Evolutionary conservation across 768 basidiomycete species (phyloP), one percentile per base, ranked within the genome.

Genomic region (Boletus reticuloceps): DNA sequence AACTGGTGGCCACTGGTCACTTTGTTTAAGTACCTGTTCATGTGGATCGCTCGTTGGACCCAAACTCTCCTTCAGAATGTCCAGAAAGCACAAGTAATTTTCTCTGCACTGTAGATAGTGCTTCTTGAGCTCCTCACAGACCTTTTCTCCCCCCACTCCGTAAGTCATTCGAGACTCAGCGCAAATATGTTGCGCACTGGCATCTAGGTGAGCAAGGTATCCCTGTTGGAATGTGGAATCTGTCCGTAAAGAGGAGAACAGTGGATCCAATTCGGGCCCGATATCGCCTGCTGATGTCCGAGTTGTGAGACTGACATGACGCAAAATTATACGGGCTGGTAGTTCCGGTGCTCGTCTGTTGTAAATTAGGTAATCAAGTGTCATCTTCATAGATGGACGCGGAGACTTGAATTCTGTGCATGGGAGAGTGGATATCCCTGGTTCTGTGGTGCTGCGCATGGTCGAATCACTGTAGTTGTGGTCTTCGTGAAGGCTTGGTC

Each of bases 121-220:
- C 1, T 10, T 20, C 17, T 40, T 3, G 2, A 64, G 43, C 36
- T 6, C 2, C n/a, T 42, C 45, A 4, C 29, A 14, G 5, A 7
- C 16, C 16, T 27, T 11, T 4, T 25, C n/a, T 0, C 34, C 36
- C 1, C 4, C 11, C 6, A 38, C 32, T 12, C 6, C 16, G 16
- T 14, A 13, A 44, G 13, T 16, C 31, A 6, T 20, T 1, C 12
- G 22, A n/a, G 38, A 3, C 7, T 22, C 39, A 41, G 54, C 37
- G 1, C 57, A 27, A 48, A 56, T 9, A 16, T 50, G 3, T 13
- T 34, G 12, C 6, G 34, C 34, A 34, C 34, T 34, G 11, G 12
- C 34, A 4, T 13, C 13, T 3, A 63, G 47, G 20, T 40, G 50
- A 11, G 54, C 11, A 13, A 58, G 52, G 17, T 67, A 69, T 6